Conservation (phyloP, 305 asterid genomes). For the Caryopteris hybrid region DNA sequence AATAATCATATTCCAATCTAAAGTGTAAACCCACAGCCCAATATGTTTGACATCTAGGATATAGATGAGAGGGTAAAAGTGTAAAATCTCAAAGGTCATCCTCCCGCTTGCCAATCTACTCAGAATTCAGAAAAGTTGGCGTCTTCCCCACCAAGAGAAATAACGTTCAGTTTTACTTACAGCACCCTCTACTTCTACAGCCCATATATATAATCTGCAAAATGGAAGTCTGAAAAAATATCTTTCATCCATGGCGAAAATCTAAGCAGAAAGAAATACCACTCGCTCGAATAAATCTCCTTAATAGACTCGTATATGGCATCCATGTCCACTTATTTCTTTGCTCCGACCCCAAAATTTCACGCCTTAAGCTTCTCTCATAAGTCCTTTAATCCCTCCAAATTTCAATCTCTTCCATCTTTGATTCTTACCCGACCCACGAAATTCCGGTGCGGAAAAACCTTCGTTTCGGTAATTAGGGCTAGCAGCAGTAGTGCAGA, state of each 20-base stretch:
- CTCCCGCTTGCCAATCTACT: conserved; percentile 20
- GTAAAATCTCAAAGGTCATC: conserved; percentile 20
- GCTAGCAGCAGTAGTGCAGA: conserved; percentile 39
- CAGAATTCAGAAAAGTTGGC: not conserved
- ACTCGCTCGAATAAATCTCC: not conserved
- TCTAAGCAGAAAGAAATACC: conserved; percentile 2
- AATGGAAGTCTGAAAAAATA: not conserved
- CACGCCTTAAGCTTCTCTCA: conserved; percentile 15
- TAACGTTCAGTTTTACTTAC: conserved; percentile 8
- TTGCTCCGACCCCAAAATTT: conserved; percentile 32
- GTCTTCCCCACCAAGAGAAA: conserved; percentile 21
- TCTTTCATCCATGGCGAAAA: conserved; percentile 33
- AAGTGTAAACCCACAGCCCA: no score
- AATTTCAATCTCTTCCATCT: conserved; percentile 25
- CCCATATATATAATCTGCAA: not conserved
- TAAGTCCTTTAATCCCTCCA: conserved; percentile 28
- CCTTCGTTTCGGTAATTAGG: conserved; percentile 37
- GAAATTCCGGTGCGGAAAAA: conserved; percentile 17
- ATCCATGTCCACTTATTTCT: conserved; percentile 48
- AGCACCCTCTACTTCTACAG: not conserved
- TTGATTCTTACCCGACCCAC: conserved; percentile 10
- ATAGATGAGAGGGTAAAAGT: conserved; percentile 9
- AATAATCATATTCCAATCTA: no score
- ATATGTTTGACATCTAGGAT: no score
- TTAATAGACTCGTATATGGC: conserved; percentile 41